Base-by-base conservation (phyloP, 2,329 filamentous ascomycete species). In the Myrmaecium sp. region DNA sequence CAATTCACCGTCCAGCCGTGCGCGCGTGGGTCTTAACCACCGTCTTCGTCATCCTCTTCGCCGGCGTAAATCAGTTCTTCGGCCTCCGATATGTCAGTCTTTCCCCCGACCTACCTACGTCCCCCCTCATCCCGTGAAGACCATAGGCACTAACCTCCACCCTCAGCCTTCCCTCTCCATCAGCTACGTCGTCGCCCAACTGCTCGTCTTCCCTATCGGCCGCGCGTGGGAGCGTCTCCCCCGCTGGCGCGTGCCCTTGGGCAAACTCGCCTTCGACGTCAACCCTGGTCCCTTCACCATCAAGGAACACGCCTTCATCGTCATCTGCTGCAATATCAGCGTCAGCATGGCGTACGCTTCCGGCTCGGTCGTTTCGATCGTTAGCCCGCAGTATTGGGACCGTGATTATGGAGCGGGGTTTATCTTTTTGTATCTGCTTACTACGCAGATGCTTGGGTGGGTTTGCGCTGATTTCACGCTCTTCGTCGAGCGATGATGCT, bases 271-370 rank as follows among this genome's bases (percentile, higher is more conserved):
- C 60, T 58, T 29, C 65, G 66, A 68, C 36, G 49, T 71, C 17
- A 60, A 60, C 58, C 46, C 66, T 0, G 65, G 65, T 11, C 62
- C 57, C 12, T 72, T 71, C 49, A 72, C 69, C 46, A 62, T 60
- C 44, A 72, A 71, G 50, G 67, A 72, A 40, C 66, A 71, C 39
- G 62, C 68, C 26, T 51, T 70, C 20, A 68, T 71, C 36, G 66
- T 69, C 14, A 63, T 68, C 43, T 73, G 74, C 68, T 69, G 67
- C 2, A 71, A 70, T 43, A 46, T 43, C 17, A 39, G 41, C 8
- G 45, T 43, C 19, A 39, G 41, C n/a, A 39, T 47, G 5, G 72
- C 74, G 3, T 82, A 82, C 38, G 74, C 74, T 1, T 81, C 75
- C 1, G 76, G 82, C 36, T n/a, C n/a, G n/a, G n/a, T n/a, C n/a